Percentiles rank a stretch among this genome's conserved stretches.
Conservation (phyloP, 768 basidiomycete species). For the Xanthoconium stramineum region DNA sequence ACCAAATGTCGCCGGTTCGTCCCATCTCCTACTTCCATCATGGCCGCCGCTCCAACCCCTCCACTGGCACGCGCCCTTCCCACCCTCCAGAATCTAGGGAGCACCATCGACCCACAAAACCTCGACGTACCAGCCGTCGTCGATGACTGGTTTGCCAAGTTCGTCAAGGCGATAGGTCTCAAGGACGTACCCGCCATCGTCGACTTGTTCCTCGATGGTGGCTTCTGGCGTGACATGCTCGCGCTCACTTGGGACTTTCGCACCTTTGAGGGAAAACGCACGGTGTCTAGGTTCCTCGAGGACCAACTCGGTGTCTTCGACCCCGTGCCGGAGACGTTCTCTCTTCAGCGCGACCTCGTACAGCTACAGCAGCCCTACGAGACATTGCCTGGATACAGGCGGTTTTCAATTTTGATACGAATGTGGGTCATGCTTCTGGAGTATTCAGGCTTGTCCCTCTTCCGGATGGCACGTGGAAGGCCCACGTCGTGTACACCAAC, state of each 20-base stretch:
- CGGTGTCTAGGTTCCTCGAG: constrained; percentile 43
- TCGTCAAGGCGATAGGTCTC: constrained; percentile 32
- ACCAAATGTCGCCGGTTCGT: not conserved
- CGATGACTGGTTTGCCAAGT: constrained; percentile 40
- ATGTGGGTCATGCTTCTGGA: constrained; percentile 38
- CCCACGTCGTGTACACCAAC: constrained; percentile 46
- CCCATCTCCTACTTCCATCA: not conserved
- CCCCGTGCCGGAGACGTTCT: constrained; percentile 19
- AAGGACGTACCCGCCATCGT: constrained; percentile 36
- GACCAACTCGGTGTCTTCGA: constrained; percentile 38
- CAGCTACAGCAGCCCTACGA: constrained; percentile 28
- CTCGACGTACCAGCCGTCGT: constrained; percentile 37
- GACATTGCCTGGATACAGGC: constrained; percentile 45
- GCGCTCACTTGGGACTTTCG: constrained; percentile 63
- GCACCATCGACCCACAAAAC: constrained; percentile 22
- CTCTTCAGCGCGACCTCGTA: constrained; percentile 19
- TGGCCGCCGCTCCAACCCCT: constrained; percentile 2
- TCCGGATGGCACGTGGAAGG: constrained; percentile 42
- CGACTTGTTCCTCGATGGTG: constrained; percentile 31
- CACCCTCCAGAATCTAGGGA: constrained; percentile 23
- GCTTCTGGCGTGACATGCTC: constrained; percentile 60
- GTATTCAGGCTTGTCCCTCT: constrained; percentile 47
- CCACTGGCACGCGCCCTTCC: constrained; percentile 18
- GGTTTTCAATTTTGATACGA: constrained; percentile 43
- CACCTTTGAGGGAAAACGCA: constrained; percentile 44